These are phyloP conservation scores for Metschnikowia kunwiensis DNA, from an alignment of 805 yeast genomes.

Conservation along the genomic window DNA sequence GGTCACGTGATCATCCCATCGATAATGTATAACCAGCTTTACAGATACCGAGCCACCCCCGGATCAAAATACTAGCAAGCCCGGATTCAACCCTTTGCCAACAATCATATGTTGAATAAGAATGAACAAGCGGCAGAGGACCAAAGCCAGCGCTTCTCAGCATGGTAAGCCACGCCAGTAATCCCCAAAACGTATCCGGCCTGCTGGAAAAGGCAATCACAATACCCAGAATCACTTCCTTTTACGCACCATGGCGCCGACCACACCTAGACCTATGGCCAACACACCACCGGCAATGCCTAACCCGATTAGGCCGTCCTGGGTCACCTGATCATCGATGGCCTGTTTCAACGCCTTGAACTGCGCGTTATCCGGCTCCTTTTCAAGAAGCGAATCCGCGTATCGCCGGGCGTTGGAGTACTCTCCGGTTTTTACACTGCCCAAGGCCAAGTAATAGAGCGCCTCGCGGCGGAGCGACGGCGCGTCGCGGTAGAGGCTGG, in stretches of 20 bases:
- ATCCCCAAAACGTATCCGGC: too few relatives aligned
- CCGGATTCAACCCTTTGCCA: too few relatives aligned
- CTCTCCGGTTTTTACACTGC: conserved; percentile 86
- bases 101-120: too few relatives aligned
- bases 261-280: conserved; percentile 74
- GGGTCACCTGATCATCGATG: conserved; percentile 80
- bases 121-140: too few relatives aligned
- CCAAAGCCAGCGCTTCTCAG: too few relatives aligned
- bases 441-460: conserved; percentile 80
- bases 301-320: conserved; percentile 84
- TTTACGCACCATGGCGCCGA: conserved; percentile 41
- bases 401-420: conserved; percentile 82
- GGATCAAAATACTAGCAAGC: too few relatives aligned
- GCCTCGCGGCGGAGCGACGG: conserved; percentile 87
- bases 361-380: conserved; percentile 85
- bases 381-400: conserved; percentile 67
- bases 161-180: too few relatives aligned
- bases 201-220: too few relatives aligned
- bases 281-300: conserved; percentile 84
- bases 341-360: conserved; percentile 67
- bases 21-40: too few relatives aligned
- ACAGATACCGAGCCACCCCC: too few relatives aligned
- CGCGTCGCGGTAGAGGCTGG: conserved; percentile 67
- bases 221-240: conserved; percentile 19
- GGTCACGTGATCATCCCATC: too few relatives aligned